Base-by-base conservation (phyloP, 148 eudicot genomes). In the Heliamphora exappendiculata region DNA sequence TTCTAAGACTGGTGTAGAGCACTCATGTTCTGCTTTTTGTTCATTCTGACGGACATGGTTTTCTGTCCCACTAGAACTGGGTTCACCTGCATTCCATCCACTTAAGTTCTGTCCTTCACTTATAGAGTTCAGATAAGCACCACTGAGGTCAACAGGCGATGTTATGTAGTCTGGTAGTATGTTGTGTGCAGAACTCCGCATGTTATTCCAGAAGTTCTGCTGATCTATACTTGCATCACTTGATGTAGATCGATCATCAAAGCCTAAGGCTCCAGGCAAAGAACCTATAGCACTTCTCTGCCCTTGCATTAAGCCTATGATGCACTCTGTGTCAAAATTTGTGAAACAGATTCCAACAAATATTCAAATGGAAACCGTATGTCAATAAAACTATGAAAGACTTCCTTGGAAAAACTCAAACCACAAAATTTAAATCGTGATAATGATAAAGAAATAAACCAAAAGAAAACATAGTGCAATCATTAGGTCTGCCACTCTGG, bases 261-360 rank as follows among this genome's bases (percentile, higher is more conserved):
- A 86, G 74, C 86, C 80, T 79, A 95, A 72, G 62, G 87, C 76
- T 82, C 91, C 97, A 50, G 96, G 89, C 80, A 93, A 85, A 70
- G 98, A 87, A 77, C 91, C 89, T 59, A 90, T 62, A 47, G 92
- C 81, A 87, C 95, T 88, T 86, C 89, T 86, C 78, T 88, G 88
- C 89, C 98, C 97, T 86, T 93, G 97, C 99, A 96, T 96, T 83
- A 72, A 81, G 82, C 80, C 79, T 60, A 37, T 37, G 59, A 33
- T 47, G 44, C 58, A 31, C 51, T 76, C 80, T 70, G 70, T 68
- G 51, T 33, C 22, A 65, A 70, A 50, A 54, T 24, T 33, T 7
- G 22, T 34, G 67, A 42, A 57, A 74, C 71, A 71, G 60, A 37
- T 41, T 51, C 70, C 67, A 68, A 62, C 13, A 19, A 57, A 53